These are phyloP conservation scores for Fusarium sp. DNA, from an alignment of 2,329 filamentous ascomycete genomes.

Conservation along the genomic window DNA sequence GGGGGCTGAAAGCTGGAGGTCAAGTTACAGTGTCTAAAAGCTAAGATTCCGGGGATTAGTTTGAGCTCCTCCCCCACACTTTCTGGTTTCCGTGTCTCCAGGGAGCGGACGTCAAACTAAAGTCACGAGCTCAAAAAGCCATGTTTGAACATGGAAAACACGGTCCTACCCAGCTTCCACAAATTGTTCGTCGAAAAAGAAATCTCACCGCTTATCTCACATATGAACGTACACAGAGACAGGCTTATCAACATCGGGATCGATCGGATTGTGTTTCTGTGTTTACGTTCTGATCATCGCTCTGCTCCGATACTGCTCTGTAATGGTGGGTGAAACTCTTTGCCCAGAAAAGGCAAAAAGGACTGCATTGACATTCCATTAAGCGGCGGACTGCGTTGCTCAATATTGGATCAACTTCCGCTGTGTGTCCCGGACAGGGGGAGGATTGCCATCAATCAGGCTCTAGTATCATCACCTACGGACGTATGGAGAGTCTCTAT, in stretches of 20 bases:
- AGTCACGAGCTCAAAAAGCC: slow-evolving; percentile 25
- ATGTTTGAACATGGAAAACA: slow-evolving; percentile 17
- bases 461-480: slow-evolving; percentile 14
- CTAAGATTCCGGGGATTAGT: slow-evolving; percentile 29
- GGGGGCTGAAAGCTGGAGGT: slow-evolving; percentile 6
- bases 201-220: slow-evolving; percentile 39
- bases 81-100: slow-evolving; percentile 1
- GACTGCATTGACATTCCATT: slow-evolving; percentile 36
- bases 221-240: slow-evolving; percentile 1
- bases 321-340: slow-evolving; percentile 36
- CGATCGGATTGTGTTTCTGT: slow-evolving; percentile 15
- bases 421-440: slow-evolving; percentile 21
- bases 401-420: slow-evolving; percentile 12
- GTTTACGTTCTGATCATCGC: slow-evolving; percentile 26
- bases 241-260: slow-evolving; percentile 8
- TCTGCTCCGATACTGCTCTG: slow-evolving; percentile 16
- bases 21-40: slow-evolving; percentile 18
- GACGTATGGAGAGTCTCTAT: slow-evolving; percentile 13
- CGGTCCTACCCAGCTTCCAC: not conserved
- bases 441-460: slow-evolving; percentile 20
- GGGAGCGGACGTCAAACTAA: not conserved
- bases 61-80: slow-evolving; percentile 36
- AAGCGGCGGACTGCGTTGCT: slow-evolving; percentile 11
- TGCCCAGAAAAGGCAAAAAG: slow-evolving; percentile 26
- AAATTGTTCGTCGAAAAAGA: not conserved